Conservation (phyloP, 2,329 filamentous ascomycete genomes). For the Didymella sp. region DNA sequence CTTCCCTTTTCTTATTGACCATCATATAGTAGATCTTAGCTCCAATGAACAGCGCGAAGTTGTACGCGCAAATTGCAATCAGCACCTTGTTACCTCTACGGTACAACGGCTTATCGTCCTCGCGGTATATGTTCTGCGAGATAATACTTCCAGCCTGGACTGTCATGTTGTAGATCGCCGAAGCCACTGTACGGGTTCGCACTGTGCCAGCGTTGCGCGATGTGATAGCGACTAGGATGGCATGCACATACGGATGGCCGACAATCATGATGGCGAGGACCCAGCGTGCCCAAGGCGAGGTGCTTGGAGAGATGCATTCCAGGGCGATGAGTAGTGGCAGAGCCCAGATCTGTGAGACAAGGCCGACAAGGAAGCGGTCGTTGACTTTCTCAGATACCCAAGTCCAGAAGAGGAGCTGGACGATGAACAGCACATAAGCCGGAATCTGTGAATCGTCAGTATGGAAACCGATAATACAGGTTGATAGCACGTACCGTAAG, state of each 20-base stretch:
- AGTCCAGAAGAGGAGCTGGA: constrained; percentile 60
- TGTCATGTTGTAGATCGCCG: constrained; percentile 54
- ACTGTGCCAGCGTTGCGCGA: constrained; percentile 54
- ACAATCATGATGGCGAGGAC: constrained; percentile 50
- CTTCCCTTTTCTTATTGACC: constrained; percentile 54
- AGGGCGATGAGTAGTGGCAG: constrained; percentile 51
- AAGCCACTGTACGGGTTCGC: constrained; percentile 53
- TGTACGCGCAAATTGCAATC: constrained; percentile 58
- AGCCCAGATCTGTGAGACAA: constrained; percentile 50
- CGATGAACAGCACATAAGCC: constrained; percentile 56
- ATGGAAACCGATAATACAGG: background rate
- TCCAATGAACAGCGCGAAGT: constrained; percentile 59
- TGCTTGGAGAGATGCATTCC: constrained; percentile 37
- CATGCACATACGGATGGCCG: constrained; percentile 54
- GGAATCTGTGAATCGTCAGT: constrained; percentile 44
- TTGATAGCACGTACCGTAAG: constrained; percentile 35
- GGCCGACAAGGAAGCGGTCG: constrained; percentile 58
- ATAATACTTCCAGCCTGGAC: constrained; percentile 45
- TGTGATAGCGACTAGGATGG: constrained; percentile 54
- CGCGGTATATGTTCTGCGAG: constrained; percentile 59
- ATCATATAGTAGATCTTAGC: constrained; percentile 62
- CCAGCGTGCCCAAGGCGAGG: constrained; percentile 51
- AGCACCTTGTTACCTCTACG: constrained; percentile 62
- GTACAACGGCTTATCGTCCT: constrained; percentile 60
- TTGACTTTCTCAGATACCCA: constrained; percentile 60